Base-by-base conservation (phyloP, 139 green algal genomes). In the Volvox reticuliferus region DNA sequence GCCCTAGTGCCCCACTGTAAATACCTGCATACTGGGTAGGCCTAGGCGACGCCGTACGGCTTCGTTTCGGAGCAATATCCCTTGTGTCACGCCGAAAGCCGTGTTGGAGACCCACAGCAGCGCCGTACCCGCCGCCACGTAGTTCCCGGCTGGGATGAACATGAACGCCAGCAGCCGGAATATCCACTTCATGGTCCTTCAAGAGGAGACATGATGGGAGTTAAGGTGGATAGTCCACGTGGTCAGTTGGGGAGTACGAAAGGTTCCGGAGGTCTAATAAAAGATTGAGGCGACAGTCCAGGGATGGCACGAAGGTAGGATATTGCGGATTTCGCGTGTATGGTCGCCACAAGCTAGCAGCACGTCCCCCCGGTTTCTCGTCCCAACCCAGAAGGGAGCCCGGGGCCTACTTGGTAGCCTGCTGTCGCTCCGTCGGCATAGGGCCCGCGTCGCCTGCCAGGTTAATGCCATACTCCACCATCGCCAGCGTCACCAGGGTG, bases 391-490 rank as follows among this genome's bases (percentile, higher is more conserved):
- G n/a, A 55, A 55, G 44, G 9, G 44, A 55, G 44, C 44, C 5
- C 44, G 5, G 44, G 44, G 65, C 71, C 35, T 68, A 80, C 76
- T 87, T 90, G 24, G 82, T 76, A 19, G 69, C 44, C 24, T 84
- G 65, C 44, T 89, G 67, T 68, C 89, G 80, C 32, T 94, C 92
- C 87, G 88, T 82, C 83, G 93, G 79, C 91, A 95, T 80, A 28
- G 83, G 83, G 17, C 82, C 79, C 96, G 90, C 95, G 96, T 97
- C 79, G 94, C 95, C 79, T 97, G 95, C 69, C 37, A 91, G 26
- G 24, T 95, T 91, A 13, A 94, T 95, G 12, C 94, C 94, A 61
- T 96, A 92, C 93, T 98, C 92, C 14, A 99, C 92, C 37, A 96
- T 97, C 0, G 92, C 87, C 36, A 99, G 89, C 36, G 98, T 98